phyloP scores from a whole-genome alignment of 176 grass and related monocot species.

The Aegilops umbellulata region DNA sequence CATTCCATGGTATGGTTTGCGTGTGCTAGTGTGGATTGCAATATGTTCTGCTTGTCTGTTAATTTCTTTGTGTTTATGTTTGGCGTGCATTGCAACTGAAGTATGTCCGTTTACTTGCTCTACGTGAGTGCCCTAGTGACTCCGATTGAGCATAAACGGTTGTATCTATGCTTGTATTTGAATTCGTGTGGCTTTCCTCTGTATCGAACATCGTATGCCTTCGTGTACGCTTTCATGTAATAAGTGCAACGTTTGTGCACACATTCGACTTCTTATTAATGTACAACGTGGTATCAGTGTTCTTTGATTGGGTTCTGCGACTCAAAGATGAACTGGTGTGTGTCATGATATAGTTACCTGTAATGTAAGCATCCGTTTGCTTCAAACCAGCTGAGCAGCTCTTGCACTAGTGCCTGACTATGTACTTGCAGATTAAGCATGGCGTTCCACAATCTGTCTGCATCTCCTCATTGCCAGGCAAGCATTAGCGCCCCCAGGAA shows the following conservation, averaged over 20 bases:
- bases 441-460: not conserved
- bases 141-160: not conserved
- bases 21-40: not conserved
- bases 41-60: not conserved
- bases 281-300: not conserved
- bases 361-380: not conserved
- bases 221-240: not conserved
- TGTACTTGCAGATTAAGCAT: not conserved
- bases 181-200: not conserved
- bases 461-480: too few species aligned
- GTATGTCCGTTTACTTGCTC: not conserved
- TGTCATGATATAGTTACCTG: not conserved
- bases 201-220: not conserved
- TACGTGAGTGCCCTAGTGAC: not conserved
- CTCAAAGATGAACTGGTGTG: not conserved
- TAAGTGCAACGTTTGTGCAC: not conserved
- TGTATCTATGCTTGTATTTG: not conserved
- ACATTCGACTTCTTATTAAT: not conserved
- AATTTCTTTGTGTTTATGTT: not conserved
- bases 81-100: not conserved
- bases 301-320: not conserved
- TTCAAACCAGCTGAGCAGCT: not conserved
- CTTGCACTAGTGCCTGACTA: too few species aligned
- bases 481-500: too few species aligned
- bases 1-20: not conserved